Conservation (phyloP, 2,329 filamentous ascomycete species). For the Neodidymelliopsis sp. region DNA sequence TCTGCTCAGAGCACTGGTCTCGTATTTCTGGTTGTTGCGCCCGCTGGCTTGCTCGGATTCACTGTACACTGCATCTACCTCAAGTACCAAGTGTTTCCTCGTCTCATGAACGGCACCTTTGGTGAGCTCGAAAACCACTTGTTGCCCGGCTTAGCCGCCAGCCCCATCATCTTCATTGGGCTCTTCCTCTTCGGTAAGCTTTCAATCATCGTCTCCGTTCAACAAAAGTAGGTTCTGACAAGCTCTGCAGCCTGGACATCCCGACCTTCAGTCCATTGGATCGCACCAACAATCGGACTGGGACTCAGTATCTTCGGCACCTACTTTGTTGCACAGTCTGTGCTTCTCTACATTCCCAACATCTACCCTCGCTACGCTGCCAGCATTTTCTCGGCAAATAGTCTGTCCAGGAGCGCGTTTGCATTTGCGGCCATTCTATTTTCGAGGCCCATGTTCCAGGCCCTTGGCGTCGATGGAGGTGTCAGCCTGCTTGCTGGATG, state of each 20-base stretch:
- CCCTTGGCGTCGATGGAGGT: conserved; percentile 65
- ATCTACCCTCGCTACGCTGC: conserved; percentile 60
- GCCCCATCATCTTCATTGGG: conserved; percentile 66
- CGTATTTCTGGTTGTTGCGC: conserved; percentile 81
- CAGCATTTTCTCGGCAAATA: conserved; percentile 67
- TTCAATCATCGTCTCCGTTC: neutral
- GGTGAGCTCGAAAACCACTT: conserved; percentile 75
- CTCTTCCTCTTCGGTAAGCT: conserved; percentile 66
- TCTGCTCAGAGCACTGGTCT: conserved; percentile 74
- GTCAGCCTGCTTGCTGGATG: conserved; percentile 63
- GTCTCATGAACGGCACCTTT: conserved; percentile 67
- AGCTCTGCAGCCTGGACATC: conserved; percentile 62
- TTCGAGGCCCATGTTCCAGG: conserved; percentile 64
- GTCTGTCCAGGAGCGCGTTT: conserved; percentile 62
- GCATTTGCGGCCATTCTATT: conserved; percentile 68
- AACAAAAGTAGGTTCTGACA: conserved; percentile 9
- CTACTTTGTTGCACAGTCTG: conserved; percentile 53
- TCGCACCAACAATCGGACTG: conserved; percentile 62
- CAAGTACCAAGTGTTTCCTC: conserved; percentile 73
- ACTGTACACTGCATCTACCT: conserved; percentile 74
- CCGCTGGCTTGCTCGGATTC: conserved; percentile 74
- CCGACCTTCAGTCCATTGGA: conserved; percentile 66
- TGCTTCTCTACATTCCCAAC: conserved; percentile 70
- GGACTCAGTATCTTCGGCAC: conserved; percentile 55
- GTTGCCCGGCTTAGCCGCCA: conserved; percentile 68